Evolutionary conservation across 768 basidiomycete species (phyloP).

Genomic region (Hydnomerulius pinastri): DNA sequence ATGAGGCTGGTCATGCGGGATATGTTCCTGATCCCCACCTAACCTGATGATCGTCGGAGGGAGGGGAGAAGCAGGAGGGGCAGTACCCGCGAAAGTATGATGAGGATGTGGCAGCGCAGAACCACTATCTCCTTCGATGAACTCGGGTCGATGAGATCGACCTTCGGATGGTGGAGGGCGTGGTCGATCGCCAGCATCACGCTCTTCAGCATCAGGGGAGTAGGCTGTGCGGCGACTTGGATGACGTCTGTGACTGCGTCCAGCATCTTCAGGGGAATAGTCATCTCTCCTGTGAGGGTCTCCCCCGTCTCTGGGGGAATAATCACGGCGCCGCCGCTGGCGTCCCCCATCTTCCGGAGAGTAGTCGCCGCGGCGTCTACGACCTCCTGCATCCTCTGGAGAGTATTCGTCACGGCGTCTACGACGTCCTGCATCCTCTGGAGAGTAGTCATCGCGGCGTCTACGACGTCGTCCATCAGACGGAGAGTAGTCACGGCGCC

Average conservation of each 20-base stretch:
- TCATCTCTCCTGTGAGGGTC: too few relatives aligned
- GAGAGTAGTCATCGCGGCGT: slow-evolving; percentile 12
- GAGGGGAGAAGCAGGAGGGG: slow-evolving; percentile 20
- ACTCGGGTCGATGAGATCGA: slow-evolving; percentile 11
- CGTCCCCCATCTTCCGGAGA: neutral
- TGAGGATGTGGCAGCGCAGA: neutral
- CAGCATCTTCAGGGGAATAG: slow-evolving; percentile 4
- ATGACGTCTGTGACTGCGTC: slow-evolving; percentile 4
- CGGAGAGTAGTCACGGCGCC: neutral
- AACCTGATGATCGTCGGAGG: slow-evolving; percentile 33
- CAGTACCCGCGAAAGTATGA: neutral
- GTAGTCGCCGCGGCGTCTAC: neutral
- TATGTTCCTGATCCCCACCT: slow-evolving; percentile 18
- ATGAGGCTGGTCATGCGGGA: neutral
- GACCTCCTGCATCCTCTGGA: slow-evolving; percentile 11
- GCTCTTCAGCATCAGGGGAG: slow-evolving; percentile 11
- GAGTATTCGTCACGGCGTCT: slow-evolving; percentile 2
- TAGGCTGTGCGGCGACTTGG: slow-evolving; percentile 18
- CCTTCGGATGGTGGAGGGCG: slow-evolving; percentile 9
- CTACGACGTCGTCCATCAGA: neutral
- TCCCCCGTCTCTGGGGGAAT: neutral
- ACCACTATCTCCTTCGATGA: slow-evolving; percentile 11
- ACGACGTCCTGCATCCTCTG: slow-evolving; percentile 9
- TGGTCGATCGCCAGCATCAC: slow-evolving; percentile 15
- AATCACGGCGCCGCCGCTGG: neutral